Conservation (phyloP, 1,284 basidiomycete species). For the Microbotryomycetes sp. region DNA sequence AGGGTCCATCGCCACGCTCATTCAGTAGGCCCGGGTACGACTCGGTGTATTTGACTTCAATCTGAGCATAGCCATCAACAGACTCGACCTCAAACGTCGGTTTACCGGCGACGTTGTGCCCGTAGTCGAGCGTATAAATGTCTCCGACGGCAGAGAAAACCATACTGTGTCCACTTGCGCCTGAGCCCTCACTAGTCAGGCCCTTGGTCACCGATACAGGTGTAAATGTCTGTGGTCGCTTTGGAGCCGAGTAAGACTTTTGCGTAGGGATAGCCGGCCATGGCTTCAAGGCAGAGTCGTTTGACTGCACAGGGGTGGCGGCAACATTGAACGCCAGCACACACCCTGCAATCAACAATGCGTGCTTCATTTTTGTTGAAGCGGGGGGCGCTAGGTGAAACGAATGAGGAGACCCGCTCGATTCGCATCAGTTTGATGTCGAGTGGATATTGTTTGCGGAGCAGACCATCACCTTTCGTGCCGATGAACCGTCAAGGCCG, state of each 20-base stretch:
- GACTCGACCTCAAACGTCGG: not conserved
- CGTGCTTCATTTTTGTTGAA: too few species aligned
- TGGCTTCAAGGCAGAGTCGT: not conserved
- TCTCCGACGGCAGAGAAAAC: not conserved
- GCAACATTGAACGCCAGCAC: not conserved
- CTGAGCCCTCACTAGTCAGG: not conserved
- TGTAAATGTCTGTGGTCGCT: not conserved
- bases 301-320: not conserved
- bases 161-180: not conserved
- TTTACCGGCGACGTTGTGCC: not conserved
- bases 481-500: too few species aligned
- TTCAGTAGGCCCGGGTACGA: not conserved
- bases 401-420: too few species aligned
- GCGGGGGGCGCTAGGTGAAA: too few species aligned
- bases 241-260: too few species aligned
- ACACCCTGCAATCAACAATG: not conserved
- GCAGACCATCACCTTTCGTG: too few species aligned
- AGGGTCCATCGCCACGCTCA: conserved; percentile 3
- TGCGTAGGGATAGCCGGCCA: too few species aligned
- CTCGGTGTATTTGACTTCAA: conserved; percentile 8
- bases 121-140: too few species aligned
- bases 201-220: not conserved
- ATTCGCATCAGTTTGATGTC: too few species aligned
- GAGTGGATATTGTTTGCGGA: too few species aligned
- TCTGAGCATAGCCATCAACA: not conserved